These are phyloP conservation scores for Phialocephala subalpina DNA, from an alignment of 2,329 filamentous ascomycete genomes.

Conservation along the genomic window DNA sequence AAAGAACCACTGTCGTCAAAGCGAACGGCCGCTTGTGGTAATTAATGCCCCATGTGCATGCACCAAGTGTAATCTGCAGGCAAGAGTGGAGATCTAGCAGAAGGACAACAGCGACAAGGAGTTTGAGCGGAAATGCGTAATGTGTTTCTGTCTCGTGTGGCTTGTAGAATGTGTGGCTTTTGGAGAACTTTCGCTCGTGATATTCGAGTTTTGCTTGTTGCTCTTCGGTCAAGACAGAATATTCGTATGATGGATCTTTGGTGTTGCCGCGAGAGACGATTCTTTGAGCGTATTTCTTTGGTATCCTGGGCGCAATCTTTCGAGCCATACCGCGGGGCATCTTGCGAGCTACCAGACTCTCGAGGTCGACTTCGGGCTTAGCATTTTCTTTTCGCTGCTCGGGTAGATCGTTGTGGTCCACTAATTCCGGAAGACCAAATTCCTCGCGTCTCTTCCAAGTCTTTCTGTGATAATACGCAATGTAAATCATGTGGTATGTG, in stretches of 20 bases:
- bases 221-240: constrained; percentile 68
- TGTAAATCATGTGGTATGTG: constrained; percentile 87
- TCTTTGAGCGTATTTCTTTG: constrained; percentile 33
- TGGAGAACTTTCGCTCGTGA: constrained; percentile 81
- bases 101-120: constrained; percentile 78
- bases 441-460: constrained; percentile 60
- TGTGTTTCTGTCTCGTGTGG: constrained; percentile 87
- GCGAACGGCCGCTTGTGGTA: constrained; percentile 73
- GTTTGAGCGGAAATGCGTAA: constrained; percentile 75
- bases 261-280: constrained; percentile 27
- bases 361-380: constrained; percentile 50
- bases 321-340: constrained; percentile 34
- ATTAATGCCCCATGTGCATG: constrained; percentile 80
- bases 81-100: constrained; percentile 81
- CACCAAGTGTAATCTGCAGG: constrained; percentile 81
- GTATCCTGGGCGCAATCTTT: constrained; percentile 33
- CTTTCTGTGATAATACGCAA: constrained; percentile 70
- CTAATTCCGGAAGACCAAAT: constrained; percentile 66
- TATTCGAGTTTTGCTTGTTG: constrained; percentile 76
- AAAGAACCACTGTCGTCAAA: constrained; percentile 81
- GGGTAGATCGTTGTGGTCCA: constrained; percentile 62
- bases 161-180: constrained; percentile 89
- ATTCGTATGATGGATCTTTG: constrained; percentile 49
- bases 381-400: constrained; percentile 48
- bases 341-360: constrained; percentile 35